Percentiles rank a stretch among this genome's conserved stretches.
Evolutionary conservation across 1,284 basidiomycete genomes (phyloP).

Genomic region (Trametes polyzona): DNA sequence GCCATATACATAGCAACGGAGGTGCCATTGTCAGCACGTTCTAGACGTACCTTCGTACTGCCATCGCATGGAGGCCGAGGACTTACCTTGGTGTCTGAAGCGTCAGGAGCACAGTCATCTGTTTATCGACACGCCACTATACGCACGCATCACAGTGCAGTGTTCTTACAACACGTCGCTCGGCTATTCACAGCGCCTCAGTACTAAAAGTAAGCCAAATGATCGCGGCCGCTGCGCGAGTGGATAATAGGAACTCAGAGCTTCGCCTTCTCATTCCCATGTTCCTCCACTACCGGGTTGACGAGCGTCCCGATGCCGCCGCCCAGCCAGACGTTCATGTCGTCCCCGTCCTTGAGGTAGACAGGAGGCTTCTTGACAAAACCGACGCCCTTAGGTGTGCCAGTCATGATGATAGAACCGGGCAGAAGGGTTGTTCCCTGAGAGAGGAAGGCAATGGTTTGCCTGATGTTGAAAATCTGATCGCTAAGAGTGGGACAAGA

Average conservation of each 20-base stretch:
- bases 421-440: conserved; percentile 86
- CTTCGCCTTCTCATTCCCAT: conserved; percentile 43
- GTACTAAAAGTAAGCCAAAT: too few relatives aligned
- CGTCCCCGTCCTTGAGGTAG: conserved; percentile 79
- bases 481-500: conserved; percentile 46
- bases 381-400: conserved; percentile 79
- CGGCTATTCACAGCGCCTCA: too few relatives aligned
- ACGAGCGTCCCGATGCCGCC: conserved; percentile 73
- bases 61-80: too few relatives aligned
- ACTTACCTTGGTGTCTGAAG: too few relatives aligned
- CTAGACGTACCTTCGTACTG: too few relatives aligned
- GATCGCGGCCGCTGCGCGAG: neutral
- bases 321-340: conserved; percentile 67
- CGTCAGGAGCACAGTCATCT: too few relatives aligned
- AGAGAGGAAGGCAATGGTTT: conserved; percentile 79
- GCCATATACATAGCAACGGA: neutral
- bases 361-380: conserved; percentile 72
- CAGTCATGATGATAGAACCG: conserved; percentile 83
- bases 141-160: too few relatives aligned
- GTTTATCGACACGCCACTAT: too few relatives aligned
- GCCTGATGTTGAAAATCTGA: conserved; percentile 74
- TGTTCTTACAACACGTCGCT: too few relatives aligned
- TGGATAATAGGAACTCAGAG: conserved; percentile 38
- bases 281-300: conserved; percentile 76
- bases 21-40: too few relatives aligned